A percentile compares a stretch with the other conserved stretches of the same genome.
Conservation (phyloP, 495 filamentous ascomycete species). For the Oleoguttula mirabilis region DNA sequence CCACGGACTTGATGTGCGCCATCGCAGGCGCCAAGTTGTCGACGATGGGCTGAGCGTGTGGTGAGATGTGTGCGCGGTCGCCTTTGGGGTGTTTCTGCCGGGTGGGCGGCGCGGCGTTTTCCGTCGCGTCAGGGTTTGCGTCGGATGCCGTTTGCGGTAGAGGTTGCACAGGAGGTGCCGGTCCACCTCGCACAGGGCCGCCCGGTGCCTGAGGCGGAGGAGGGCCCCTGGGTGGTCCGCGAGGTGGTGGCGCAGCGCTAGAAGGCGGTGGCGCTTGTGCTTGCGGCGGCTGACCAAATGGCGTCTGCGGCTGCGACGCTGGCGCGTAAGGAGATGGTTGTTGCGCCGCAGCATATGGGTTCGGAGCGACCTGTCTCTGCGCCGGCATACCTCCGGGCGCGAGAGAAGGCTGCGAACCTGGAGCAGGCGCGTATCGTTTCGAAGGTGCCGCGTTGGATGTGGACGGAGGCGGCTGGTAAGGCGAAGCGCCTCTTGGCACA, state of each 20-base stretch:
- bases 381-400: slow-evolving; percentile 17
- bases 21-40: slow-evolving; percentile 76
- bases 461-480: slow-evolving; percentile 74
- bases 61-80: slow-evolving; percentile 81
- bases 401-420: slow-evolving; percentile 30
- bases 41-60: slow-evolving; percentile 59
- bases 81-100: slow-evolving; percentile 33
- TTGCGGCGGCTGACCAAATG: slow-evolving; percentile 14
- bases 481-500: slow-evolving; percentile 66
- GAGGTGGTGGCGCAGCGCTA: slow-evolving; percentile 27
- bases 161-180: slow-evolving; percentile 18
- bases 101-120: slow-evolving; percentile 39
- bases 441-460: slow-evolving; percentile 49
- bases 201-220: background rate
- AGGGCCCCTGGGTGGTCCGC: slow-evolving; percentile 10
- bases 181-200: background rate
- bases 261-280: slow-evolving; percentile 15
- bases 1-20: slow-evolving; percentile 70
- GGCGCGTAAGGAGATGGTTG: slow-evolving; percentile 42
- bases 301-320: slow-evolving; percentile 32
- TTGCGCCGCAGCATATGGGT: slow-evolving; percentile 27
- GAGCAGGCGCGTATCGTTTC: slow-evolving; percentile 78
- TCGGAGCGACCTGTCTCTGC: slow-evolving; percentile 28
- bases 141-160: slow-evolving; percentile 33
- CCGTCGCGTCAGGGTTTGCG: background rate